Evolutionary conservation across 306 rosid genomes (phyloP).

Genomic region (Vigna radiata): DNA sequence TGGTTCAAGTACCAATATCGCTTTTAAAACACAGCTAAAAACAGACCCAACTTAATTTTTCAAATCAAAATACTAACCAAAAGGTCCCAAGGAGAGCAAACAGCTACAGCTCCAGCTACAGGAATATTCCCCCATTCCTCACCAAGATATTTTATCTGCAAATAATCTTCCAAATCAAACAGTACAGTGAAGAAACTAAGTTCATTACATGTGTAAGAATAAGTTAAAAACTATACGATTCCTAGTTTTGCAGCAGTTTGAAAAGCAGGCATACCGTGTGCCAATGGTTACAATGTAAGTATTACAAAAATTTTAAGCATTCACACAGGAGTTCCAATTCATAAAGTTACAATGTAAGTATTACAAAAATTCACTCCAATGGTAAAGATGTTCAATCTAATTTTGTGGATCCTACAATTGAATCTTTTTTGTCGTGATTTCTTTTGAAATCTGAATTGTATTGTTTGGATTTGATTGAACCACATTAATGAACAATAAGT

Average conservation of each 20-base stretch:
- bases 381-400: too few relatives aligned
- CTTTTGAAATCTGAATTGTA: too few relatives aligned
- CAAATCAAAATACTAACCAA: slow-evolving; percentile 70
- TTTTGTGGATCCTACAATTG: too few relatives aligned
- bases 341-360: background rate
- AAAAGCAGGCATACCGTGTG: slow-evolving; percentile 16
- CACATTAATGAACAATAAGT: slow-evolving; percentile 1
- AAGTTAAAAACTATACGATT: slow-evolving; percentile 16
- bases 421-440: too few relatives aligned
- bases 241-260: slow-evolving; percentile 21
- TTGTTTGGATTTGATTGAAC: too few relatives aligned
- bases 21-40: background rate
- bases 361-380: too few relatives aligned
- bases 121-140: slow-evolving; percentile 91
- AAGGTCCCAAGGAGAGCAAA: slow-evolving; percentile 97
- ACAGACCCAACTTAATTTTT: slow-evolving; percentile 26
- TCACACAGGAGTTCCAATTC: slow-evolving; percentile 29
- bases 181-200: slow-evolving; percentile 29
- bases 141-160: slow-evolving; percentile 91
- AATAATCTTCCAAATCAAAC: slow-evolving; percentile 40
- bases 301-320: slow-evolving; percentile 7
- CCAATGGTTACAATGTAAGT: slow-evolving; percentile 21
- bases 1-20: background rate
- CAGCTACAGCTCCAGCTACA: slow-evolving; percentile 86
- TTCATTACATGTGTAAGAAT: slow-evolving; percentile 8